Evolutionary conservation across 192 early-diverging fungal species (phyloP).

Genomic region (Backusella luteola): DNA sequence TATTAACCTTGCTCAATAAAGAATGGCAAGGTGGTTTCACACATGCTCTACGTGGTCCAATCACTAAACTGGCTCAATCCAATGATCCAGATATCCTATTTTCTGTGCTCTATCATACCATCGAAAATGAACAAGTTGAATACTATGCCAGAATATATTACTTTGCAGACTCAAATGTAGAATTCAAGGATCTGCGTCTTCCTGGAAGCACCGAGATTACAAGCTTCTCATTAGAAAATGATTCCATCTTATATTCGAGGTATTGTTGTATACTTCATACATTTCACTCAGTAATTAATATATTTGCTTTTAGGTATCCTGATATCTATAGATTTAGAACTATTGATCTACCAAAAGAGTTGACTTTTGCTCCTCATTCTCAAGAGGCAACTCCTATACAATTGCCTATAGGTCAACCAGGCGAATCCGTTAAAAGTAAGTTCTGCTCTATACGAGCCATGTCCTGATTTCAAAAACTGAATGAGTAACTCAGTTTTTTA

Average conservation of each 20-base stretch:
- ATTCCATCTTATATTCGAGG: constrained; percentile 32
- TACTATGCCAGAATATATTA: constrained; percentile 30
- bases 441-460: background rate
- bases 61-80: constrained; percentile 18
- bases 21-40: constrained; percentile 23
- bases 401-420: constrained; percentile 5
- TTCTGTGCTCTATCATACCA: constrained; percentile 29
- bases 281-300: background rate
- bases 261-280: background rate
- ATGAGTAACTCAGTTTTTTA: constrained; percentile 3
- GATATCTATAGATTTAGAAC: constrained; percentile 22
- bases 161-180: background rate
- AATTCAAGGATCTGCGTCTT: constrained; percentile 34
- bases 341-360: constrained; percentile 8
- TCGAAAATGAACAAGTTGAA: constrained; percentile 27
- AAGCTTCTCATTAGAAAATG: constrained; percentile 22
- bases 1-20: background rate
- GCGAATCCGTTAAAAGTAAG: constrained; percentile 20
- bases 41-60: constrained; percentile 26
- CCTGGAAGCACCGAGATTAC: constrained; percentile 29
- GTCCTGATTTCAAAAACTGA: background rate
- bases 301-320: constrained; percentile 4
- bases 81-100: constrained; percentile 11
- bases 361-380: constrained; percentile 25
- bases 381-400: constrained; percentile 4